These are phyloP conservation scores for Neonectria sp. DNA, from an alignment of 2,329 filamentous ascomycete species.

Conservation along the genomic window DNA sequence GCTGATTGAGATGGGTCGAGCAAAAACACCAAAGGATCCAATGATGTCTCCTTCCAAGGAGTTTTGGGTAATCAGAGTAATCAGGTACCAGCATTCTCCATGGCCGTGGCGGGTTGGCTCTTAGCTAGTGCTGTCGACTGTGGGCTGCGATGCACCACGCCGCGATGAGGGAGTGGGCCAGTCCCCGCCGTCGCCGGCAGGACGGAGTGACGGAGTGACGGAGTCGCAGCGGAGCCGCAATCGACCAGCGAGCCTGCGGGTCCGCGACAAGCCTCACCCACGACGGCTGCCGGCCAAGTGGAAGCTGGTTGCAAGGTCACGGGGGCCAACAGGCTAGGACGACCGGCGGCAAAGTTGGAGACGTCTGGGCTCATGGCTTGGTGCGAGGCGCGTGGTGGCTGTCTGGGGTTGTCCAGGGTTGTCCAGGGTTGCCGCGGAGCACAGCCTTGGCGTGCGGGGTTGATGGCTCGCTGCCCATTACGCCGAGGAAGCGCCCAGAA, in stretches of 20 bases:
- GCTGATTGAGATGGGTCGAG: constrained; percentile 16
- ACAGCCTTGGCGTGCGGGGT: constrained; percentile 42
- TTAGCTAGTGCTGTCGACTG: constrained; percentile 16
- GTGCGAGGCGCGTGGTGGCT: constrained; percentile 11
- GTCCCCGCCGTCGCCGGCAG: constrained; percentile 42
- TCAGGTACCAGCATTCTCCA: constrained; percentile 15
- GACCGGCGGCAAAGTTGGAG: constrained; percentile 34
- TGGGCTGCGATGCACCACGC: too few species aligned
- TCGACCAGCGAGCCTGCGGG: constrained; percentile 43
- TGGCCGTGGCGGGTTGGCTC: constrained; percentile 16
- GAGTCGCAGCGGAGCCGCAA: constrained; percentile 51
- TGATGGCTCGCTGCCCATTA: constrained; percentile 46
- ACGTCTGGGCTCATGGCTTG: constrained; percentile 20
- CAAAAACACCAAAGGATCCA: constrained; percentile 1
- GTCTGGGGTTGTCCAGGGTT: constrained; percentile 11
- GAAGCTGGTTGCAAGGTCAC: constrained; percentile 41
- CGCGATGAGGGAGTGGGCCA: constrained; percentile 7
- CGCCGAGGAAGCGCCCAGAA: constrained; percentile 35
- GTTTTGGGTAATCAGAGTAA: constrained; percentile 12
- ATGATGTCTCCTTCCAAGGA: constrained; percentile 8
- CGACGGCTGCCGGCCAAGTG: constrained; percentile 40
- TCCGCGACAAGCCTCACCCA: constrained; percentile 41
- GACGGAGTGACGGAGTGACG: constrained; percentile 25
- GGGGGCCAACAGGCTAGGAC: constrained; percentile 32
- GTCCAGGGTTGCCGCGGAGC: constrained; percentile 4